These are phyloP conservation scores for Isatis lusitanica DNA, from an alignment of 441 rosid genomes.

Conservation along the genomic window DNA sequence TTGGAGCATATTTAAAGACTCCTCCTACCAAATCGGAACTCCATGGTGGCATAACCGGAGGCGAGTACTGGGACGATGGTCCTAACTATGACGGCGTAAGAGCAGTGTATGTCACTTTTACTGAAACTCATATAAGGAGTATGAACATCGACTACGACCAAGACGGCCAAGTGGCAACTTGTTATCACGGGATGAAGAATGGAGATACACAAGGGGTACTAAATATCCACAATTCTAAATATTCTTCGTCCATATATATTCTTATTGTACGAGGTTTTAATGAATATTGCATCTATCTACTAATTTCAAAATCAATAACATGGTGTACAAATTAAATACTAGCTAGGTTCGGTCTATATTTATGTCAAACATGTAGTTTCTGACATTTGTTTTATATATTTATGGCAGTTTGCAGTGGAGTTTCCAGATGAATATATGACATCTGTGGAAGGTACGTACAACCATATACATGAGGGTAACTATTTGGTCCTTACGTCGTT, in stretches of 20 bases:
- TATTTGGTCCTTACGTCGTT: conserved; percentile 1
- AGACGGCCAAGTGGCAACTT: background rate
- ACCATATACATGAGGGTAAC: background rate
- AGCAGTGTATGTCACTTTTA: background rate
- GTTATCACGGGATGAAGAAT: conserved; percentile 2
- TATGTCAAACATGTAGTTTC: background rate
- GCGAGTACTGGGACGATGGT: conserved; percentile 8
- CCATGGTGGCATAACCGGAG: conserved; percentile 6
- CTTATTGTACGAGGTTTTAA: background rate
- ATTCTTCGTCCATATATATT: background rate
- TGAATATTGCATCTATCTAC: background rate
- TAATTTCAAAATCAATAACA: background rate
- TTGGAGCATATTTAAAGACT: conserved; percentile 18
- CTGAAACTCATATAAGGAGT: conserved; percentile 2
- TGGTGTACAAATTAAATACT: background rate
- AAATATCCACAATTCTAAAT: background rate
- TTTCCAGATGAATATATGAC: conserved; percentile 29
- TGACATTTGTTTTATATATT: background rate
- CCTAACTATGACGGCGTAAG: conserved; percentile 4
- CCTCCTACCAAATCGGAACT: background rate
- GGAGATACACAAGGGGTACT: conserved; percentile 14
- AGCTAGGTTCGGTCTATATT: background rate
- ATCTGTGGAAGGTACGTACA: conserved; percentile 24
- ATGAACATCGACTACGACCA: conserved; percentile 13
- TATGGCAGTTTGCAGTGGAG: conserved; percentile 25